These are phyloP conservation scores for Aurinia saxatilis DNA, from an alignment of 345 rosid genomes.

Conservation along the genomic window DNA sequence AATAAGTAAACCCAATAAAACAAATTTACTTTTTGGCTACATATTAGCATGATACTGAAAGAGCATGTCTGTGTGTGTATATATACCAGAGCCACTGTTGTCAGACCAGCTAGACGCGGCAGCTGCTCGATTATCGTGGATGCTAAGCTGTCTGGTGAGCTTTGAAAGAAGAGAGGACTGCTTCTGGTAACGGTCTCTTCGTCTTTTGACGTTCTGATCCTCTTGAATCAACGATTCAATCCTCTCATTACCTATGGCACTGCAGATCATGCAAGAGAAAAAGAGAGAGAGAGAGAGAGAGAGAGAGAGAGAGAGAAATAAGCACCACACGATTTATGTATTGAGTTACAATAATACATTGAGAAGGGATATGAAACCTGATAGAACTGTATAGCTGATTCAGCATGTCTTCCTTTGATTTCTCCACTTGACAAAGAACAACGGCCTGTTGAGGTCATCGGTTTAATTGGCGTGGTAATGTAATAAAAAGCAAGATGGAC, in stretches of 20 bases:
- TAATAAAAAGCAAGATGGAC: background rate
- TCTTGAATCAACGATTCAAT: conserved; percentile 89
- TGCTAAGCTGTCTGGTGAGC: conserved; percentile 75
- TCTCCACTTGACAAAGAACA: conserved; percentile 97
- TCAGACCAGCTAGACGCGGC: conserved; percentile 79
- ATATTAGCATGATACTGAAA: background rate
- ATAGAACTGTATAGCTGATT: conserved; percentile 87
- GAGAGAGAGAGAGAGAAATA: background rate
- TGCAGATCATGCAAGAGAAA: conserved; percentile 21
- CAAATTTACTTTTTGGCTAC: background rate
- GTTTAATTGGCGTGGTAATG: background rate
- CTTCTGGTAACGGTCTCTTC: conserved; percentile 72
- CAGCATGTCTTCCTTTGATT: conserved; percentile 95
- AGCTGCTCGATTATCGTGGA: conserved; percentile 82
- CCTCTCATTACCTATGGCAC: conserved; percentile 64
- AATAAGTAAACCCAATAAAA: background rate
- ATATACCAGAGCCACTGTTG: conserved; percentile 46
- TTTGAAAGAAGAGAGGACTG: conserved; percentile 80
- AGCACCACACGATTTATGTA: background rate
- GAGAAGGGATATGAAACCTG: conserved; percentile 40
- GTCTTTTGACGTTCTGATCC: conserved; percentile 74
- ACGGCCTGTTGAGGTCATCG: conserved; percentile 58
- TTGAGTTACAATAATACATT: background rate
- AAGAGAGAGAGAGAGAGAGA: too few relatives aligned
- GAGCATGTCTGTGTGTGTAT: background rate